Conservation (phyloP, 1,139 yeast species). For the Hyphopichia khmerensis region DNA sequence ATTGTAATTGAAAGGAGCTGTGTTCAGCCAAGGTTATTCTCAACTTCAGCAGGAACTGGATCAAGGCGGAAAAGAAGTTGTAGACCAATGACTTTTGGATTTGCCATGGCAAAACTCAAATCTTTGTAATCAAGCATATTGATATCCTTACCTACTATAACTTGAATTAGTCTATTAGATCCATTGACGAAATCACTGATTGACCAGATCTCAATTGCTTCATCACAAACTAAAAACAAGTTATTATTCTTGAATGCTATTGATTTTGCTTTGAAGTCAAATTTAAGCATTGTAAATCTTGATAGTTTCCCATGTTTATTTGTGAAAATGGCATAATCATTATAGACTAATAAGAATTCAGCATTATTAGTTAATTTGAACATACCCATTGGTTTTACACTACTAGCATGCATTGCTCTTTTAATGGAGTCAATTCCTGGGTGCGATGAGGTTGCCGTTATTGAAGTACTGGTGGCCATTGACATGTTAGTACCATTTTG, state of each 20-base stretch:
- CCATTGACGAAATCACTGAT: constrained; percentile 53
- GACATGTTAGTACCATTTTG: constrained; percentile 1
- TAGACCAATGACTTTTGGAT: constrained; percentile 64
- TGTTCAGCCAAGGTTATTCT: not conserved
- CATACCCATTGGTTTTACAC: constrained; percentile 59
- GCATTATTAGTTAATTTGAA: constrained; percentile 54
- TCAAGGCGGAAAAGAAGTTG: constrained; percentile 48
- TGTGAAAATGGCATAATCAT: constrained; percentile 68
- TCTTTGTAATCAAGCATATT: constrained; percentile 43
- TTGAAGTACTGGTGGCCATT: constrained; percentile 3
- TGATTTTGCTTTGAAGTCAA: constrained; percentile 60
- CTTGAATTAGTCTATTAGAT: constrained; percentile 61
- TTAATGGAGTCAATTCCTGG: constrained; percentile 32
- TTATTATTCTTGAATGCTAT: constrained; percentile 59
- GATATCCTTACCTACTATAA: constrained; percentile 69
- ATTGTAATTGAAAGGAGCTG: not conserved
- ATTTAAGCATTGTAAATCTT: constrained; percentile 54
- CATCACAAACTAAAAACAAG: constrained; percentile 63
- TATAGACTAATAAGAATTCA: constrained; percentile 66
- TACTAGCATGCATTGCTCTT: constrained; percentile 33
- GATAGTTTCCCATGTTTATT: constrained; percentile 66
- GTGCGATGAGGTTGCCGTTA: constrained; percentile 7
- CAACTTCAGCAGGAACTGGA: not conserved
- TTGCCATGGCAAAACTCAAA: constrained; percentile 60
- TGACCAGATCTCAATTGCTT: constrained; percentile 68